A percentile compares a stretch with the other conserved stretches of the same genome.
phyloP scores from a whole-genome alignment of 768 basidiomycete genomes.

The Phaeotremella skinneri region DNA sequence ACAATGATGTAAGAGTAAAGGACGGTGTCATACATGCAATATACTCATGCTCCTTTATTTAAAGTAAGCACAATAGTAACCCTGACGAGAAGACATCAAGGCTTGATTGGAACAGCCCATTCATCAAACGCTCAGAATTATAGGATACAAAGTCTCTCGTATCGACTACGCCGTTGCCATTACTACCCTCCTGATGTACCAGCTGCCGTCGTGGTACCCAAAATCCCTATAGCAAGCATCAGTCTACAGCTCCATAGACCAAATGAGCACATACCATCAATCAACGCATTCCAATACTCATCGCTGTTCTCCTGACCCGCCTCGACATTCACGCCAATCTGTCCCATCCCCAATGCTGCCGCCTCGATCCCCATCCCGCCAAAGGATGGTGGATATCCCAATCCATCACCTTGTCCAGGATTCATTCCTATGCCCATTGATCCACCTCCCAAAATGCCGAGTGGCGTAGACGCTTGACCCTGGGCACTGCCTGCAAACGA shows the following conservation, averaged over 20 bases:
- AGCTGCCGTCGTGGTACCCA: not conserved
- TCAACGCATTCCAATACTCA: slow-evolving; percentile 50
- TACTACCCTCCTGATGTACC: not conserved
- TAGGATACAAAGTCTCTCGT: too few species aligned
- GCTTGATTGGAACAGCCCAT: too few species aligned
- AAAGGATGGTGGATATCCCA: slow-evolving; percentile 13
- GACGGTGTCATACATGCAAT: too few species aligned
- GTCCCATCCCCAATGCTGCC: slow-evolving; percentile 11
- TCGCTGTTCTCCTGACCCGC: slow-evolving; percentile 39
- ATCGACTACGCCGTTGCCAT: not conserved
- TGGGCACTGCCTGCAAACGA: slow-evolving; percentile 8
- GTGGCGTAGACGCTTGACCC: slow-evolving; percentile 7
- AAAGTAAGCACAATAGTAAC: too few species aligned
- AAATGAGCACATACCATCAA: slow-evolving; percentile 44
- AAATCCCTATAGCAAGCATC: not conserved
- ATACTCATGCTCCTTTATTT: too few species aligned
- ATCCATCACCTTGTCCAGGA: slow-evolving; percentile 9
- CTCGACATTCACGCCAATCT: slow-evolving; percentile 4
- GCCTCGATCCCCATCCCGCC: slow-evolving; percentile 3
- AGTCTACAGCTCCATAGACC: too few species aligned
- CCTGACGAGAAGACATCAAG: too few species aligned
- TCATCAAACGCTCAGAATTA: too few species aligned
- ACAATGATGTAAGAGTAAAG: too few species aligned
- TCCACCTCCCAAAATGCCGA: not conserved
- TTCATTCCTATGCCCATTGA: not conserved